phyloP scores from a whole-genome alignment of 140 eudicot genomes.

The Bidens hawaiensis region DNA sequence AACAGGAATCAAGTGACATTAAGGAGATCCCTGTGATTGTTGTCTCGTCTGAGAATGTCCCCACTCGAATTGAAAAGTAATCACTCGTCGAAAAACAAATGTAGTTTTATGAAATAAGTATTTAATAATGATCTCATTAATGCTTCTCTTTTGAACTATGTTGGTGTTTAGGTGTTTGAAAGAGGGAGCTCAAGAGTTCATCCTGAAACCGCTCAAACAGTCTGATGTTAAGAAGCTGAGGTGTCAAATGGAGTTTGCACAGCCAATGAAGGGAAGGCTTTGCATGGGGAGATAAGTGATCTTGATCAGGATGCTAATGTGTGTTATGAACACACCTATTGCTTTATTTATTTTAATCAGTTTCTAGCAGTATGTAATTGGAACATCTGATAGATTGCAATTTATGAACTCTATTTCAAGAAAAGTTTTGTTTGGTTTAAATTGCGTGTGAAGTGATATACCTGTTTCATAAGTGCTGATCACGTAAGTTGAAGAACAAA shows the following conservation, averaged over 20 bases:
- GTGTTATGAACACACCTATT: constrained; percentile 7
- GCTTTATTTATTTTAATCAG: constrained; percentile 5
- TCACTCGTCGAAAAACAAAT: not conserved
- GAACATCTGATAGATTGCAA: constrained; percentile 6
- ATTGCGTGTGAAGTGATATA: constrained; percentile 12
- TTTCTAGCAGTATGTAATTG: constrained; percentile 16
- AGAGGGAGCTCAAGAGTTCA: constrained; percentile 77
- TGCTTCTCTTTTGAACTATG: constrained; percentile 9
- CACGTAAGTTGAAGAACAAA: constrained; percentile 47
- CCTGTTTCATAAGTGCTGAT: constrained; percentile 31
- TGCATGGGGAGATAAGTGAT: constrained; percentile 38
- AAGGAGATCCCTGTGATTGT: constrained; percentile 80
- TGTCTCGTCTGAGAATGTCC: constrained; percentile 76
- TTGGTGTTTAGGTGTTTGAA: constrained; percentile 58
- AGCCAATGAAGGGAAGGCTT: constrained; percentile 35
- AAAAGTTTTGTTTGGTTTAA: not conserved
- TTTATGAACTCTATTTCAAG: constrained; percentile 11
- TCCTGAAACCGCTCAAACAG: constrained; percentile 68
- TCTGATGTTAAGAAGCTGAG: constrained; percentile 69
- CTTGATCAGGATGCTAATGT: constrained; percentile 14
- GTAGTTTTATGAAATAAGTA: not conserved
- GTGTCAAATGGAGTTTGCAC: constrained; percentile 40
- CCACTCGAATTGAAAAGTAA: constrained; percentile 69
- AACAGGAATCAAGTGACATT: constrained; percentile 58
- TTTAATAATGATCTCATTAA: not conserved